These are phyloP conservation scores for Petasospora fabianii DNA, from an alignment of 1,139 yeast genomes.

Conservation along the genomic window DNA sequence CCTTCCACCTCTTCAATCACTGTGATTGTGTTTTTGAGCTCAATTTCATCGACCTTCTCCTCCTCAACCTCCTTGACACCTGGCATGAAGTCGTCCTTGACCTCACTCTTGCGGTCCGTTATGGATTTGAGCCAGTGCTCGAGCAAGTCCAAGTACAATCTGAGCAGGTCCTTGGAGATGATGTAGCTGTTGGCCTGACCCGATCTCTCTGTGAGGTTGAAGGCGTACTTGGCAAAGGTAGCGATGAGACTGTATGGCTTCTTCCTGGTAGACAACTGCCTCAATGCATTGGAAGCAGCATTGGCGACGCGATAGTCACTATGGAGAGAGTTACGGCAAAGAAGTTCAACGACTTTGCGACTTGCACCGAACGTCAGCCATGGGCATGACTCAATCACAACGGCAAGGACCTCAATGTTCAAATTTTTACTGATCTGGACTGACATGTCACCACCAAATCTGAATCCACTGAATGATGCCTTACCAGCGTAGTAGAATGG, in stretches of 20 bases:
- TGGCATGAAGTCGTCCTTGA: slow-evolving; percentile 13
- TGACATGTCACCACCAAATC: slow-evolving; percentile 47
- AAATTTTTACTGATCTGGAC: slow-evolving; percentile 28
- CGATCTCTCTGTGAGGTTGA: slow-evolving; percentile 69
- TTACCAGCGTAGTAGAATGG: slow-evolving; percentile 37
- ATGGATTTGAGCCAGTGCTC: slow-evolving; percentile 78
- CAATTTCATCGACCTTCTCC: slow-evolving; percentile 26
- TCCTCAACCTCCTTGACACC: slow-evolving; percentile 11
- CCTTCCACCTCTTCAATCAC: slow-evolving; percentile 57
- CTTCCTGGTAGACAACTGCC: slow-evolving; percentile 59
- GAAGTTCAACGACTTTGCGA: slow-evolving; percentile 64
- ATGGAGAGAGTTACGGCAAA: slow-evolving; percentile 76
- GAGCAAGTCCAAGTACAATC: slow-evolving; percentile 72
- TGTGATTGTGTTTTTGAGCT: slow-evolving; percentile 19
- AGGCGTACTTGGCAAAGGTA: slow-evolving; percentile 74
- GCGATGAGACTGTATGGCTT: slow-evolving; percentile 73
- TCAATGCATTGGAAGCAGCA: slow-evolving; percentile 62
- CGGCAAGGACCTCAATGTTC: slow-evolving; percentile 63
- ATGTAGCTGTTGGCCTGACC: slow-evolving; percentile 52
- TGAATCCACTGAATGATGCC: slow-evolving; percentile 40
- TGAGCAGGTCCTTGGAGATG: slow-evolving; percentile 54
- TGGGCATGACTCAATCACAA: slow-evolving; percentile 65
- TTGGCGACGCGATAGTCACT: slow-evolving; percentile 55
- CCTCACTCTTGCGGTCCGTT: slow-evolving; percentile 32
- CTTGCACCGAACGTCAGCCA: slow-evolving; percentile 55